Base-by-base conservation (phyloP, 192 early-diverging fungal species). In the Mortierella antarctica region DNA sequence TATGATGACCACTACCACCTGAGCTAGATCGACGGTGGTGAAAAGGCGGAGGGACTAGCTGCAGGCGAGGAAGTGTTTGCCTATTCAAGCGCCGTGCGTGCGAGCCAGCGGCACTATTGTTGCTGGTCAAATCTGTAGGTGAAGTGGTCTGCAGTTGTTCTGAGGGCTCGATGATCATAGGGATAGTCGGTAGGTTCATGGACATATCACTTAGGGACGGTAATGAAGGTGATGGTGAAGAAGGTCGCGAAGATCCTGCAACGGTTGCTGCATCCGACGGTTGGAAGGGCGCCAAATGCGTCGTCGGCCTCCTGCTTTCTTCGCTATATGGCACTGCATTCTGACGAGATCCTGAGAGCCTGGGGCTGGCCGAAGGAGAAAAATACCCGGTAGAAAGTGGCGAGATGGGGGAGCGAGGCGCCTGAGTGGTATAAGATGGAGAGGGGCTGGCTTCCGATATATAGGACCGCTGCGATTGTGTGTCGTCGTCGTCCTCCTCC, bases 101-200 rank as follows among this genome's bases (percentile, higher is more conserved):
- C 4, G 77, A 73, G 10, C 65, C 70, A 23, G 40, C 17, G 20
- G 41, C 57, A 46, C 70, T 40, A 12, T 42, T 60, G n/a, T 31
- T 64, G 41, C 40, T 55, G 52, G 23, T 7, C 1, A 15, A 6
- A 42, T 40, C 20, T 17, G 46, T 23, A 21, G 71, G 59, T 8
- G 54, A 40, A 44, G 44, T 44, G 31, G 39, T n/a, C 20, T 20
- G 46, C 46, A 23, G 41, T 21, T 55, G 53, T 40, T 63, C 48
- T 45, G 66, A 56, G 2, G 74, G 74, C 49, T 76, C 74, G 2
- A 76, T 69, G 67, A 76, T 76, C 67, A 65, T 63, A 9, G 74
- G 74, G 21, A 76, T 68, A 6, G 65, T 10, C 7, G 57, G 73
- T 4, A 75, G 42, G 0, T 39, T 51, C 12, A 62, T 46, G 11